Evolutionary conservation across 2,329 filamentous ascomycete genomes (phyloP).

Genomic region (Phyllosticta ampelicida): DNA sequence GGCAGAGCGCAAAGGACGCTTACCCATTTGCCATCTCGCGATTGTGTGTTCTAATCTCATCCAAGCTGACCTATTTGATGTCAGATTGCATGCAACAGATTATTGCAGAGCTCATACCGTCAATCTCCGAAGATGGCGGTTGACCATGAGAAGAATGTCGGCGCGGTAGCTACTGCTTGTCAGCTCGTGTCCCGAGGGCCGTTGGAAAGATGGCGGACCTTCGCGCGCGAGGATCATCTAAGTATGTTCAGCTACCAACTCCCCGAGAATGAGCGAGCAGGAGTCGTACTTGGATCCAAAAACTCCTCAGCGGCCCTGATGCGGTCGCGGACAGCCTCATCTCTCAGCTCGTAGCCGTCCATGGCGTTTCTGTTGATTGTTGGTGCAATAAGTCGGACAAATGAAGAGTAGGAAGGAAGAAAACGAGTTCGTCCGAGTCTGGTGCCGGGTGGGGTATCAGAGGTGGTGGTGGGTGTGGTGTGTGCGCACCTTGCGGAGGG

Average conservation of each 20-base stretch:
- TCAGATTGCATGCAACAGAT: slow-evolving; percentile 1
- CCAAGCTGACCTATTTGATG: slow-evolving; percentile 47
- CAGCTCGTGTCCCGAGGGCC: neutral
- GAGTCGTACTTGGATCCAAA: slow-evolving; percentile 71
- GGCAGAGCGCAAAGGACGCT: slow-evolving; percentile 4
- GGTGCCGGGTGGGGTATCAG: slow-evolving; percentile 5
- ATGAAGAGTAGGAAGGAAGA: too few relatives aligned
- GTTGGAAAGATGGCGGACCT: slow-evolving; percentile 28
- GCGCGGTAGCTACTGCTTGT: slow-evolving; percentile 63
- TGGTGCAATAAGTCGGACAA: neutral
- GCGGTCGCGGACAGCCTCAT: slow-evolving; percentile 75
- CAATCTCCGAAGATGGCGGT: slow-evolving; percentile 48
- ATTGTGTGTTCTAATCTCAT: slow-evolving; percentile 84
- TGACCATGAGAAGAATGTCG: slow-evolving; percentile 71
- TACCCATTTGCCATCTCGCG: slow-evolving; percentile 64
- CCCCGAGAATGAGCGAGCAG: neutral
- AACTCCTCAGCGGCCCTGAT: slow-evolving; percentile 85
- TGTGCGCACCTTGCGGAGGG: neutral
- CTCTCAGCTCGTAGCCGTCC: slow-evolving; percentile 65
- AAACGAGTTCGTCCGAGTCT: neutral
- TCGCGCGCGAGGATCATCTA: slow-evolving; percentile 47
- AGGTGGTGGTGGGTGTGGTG: slow-evolving; percentile 1
- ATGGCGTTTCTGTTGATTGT: slow-evolving; percentile 33
- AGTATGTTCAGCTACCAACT: slow-evolving; percentile 16
- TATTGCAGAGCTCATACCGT: slow-evolving; percentile 31